A percentile compares a stretch with the other conserved stretches of the same genome.
phyloP scores from a whole-genome alignment of 2,329 filamentous ascomycete genomes.

The Hirsutella thompsonii region DNA sequence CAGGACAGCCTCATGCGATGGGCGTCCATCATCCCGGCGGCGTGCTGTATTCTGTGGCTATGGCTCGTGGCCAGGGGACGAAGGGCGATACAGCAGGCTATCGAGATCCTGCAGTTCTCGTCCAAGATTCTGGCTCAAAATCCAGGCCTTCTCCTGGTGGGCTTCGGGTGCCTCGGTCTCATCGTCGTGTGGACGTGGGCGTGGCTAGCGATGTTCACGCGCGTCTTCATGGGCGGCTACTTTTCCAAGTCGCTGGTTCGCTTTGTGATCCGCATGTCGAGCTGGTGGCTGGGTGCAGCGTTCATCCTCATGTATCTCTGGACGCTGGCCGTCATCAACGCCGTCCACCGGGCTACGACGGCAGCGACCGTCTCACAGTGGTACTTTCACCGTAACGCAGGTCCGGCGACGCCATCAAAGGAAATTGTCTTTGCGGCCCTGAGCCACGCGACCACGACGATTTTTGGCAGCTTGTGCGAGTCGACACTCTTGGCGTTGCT shows the following conservation, averaged over 20 bases:
- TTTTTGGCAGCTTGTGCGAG: conserved; percentile 86
- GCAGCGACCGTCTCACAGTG: conserved; percentile 94
- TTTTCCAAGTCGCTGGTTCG: conserved; percentile 46
- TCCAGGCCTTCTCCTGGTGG: conserved; percentile 70
- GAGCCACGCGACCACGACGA: conserved; percentile 66
- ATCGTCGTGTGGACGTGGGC: conserved; percentile 88
- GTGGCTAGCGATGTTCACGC: conserved; percentile 94
- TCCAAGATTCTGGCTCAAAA: conserved; percentile 79
- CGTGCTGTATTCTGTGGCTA: conserved; percentile 65
- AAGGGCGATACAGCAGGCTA: conserved; percentile 66
- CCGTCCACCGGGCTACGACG: conserved; percentile 80
- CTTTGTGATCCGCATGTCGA: conserved; percentile 77
- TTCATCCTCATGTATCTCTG: conserved; percentile 94
- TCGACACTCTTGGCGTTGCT: conserved; percentile 71
- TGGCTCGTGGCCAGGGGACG: conserved; percentile 74
- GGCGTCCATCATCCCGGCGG: conserved; percentile 63
- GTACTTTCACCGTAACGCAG: conserved; percentile 91
- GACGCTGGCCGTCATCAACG: conserved; percentile 78
- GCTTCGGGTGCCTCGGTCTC: conserved; percentile 59
- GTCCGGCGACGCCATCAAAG: conserved; percentile 62
- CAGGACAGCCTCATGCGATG: conserved; percentile 87
- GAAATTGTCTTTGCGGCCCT: conserved; percentile 77
- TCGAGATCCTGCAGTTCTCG: conserved; percentile 84
- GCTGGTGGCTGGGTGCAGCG: conserved; percentile 88
- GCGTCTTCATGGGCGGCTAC: conserved; percentile 87